Evolutionary conservation across 192 early-diverging fungal species (phyloP).

Genomic region (Backusella tarrabulga): DNA sequence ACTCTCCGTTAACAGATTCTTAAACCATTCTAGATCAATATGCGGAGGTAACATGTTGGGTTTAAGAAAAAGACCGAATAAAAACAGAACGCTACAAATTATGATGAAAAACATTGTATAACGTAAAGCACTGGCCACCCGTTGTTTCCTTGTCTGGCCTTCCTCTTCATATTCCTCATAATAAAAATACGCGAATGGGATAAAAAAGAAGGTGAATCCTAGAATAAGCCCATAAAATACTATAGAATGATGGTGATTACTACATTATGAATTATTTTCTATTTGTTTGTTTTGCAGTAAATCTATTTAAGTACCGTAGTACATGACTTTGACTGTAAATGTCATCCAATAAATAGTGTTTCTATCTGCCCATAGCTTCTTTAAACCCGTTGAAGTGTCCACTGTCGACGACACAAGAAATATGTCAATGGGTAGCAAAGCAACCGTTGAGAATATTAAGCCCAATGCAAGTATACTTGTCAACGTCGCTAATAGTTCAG

Average conservation of each 20-base stretch:
- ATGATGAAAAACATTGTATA: constrained; percentile 49
- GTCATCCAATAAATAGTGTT: constrained; percentile 43
- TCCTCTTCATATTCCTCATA: constrained; percentile 52
- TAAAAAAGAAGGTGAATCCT: constrained; percentile 42
- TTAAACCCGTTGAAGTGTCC: constrained; percentile 49
- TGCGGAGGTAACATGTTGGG: constrained; percentile 27
- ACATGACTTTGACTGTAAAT: constrained; percentile 34
- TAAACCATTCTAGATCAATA: constrained; percentile 49
- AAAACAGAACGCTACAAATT: constrained; percentile 37
- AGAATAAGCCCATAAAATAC: constrained; percentile 45
- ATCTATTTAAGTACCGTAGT: constrained; percentile 39
- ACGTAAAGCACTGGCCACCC: constrained; percentile 37
- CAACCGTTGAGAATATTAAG: constrained; percentile 41
- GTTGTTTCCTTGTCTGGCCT: constrained; percentile 23
- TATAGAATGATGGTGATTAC: constrained; percentile 7
- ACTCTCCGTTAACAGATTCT: constrained; percentile 41
- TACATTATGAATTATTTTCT: too few species aligned
- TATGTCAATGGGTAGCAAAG: constrained; percentile 55
- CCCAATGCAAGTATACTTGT: constrained; percentile 40
- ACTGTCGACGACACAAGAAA: constrained; percentile 54
- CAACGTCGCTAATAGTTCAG: constrained; percentile 41
- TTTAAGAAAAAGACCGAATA: constrained; percentile 49
- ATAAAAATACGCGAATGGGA: constrained; percentile 61
- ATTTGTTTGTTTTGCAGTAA: background rate
- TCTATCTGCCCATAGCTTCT: constrained; percentile 53